Conservation (phyloP, 208 protist genomes). For the Acanthamoeba sp. region DNA sequence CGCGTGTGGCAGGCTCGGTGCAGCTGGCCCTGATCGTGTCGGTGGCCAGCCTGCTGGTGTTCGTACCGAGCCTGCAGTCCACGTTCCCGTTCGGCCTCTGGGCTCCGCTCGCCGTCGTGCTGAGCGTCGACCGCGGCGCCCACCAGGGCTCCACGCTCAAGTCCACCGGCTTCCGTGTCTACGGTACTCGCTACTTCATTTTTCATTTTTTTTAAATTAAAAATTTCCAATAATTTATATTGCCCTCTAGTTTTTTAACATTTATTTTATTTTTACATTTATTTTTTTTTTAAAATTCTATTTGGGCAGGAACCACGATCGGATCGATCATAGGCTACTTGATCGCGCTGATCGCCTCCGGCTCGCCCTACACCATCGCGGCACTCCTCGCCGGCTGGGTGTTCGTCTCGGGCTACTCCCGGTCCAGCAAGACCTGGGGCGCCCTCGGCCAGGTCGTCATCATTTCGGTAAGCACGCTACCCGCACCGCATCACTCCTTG, state of each 20-base stretch:
- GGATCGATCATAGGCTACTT: conserved; percentile 36
- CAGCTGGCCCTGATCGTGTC: conserved; percentile 45
- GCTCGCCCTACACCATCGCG: conserved; percentile 35
- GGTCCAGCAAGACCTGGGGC: conserved; percentile 39
- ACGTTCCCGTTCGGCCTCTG: conserved; percentile 62
- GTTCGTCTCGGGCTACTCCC: conserved; percentile 38
- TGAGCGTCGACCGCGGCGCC: conserved; percentile 6
- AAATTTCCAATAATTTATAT: too few relatives aligned
- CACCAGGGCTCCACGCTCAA: conserved; percentile 49
- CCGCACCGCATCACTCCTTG: neutral
- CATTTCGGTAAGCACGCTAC: neutral
- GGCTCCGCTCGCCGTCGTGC: conserved; percentile 40
- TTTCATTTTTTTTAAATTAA: neutral
- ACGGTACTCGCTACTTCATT: neutral
- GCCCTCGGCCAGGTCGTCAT: neutral
- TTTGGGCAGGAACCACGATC: neutral
- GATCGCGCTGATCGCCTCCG: conserved; percentile 42
- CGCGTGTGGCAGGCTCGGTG: conserved; percentile 36
- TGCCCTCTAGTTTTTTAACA: neutral
- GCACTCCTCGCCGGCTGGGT: conserved; percentile 45
- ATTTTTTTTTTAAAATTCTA: neutral
- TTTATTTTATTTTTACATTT: neutral
- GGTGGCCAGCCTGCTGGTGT: conserved; percentile 36
- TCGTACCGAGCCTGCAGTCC: conserved; percentile 45
- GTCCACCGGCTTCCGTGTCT: neutral